A percentile compares a stretch with the other conserved stretches of the same genome.
phyloP scores from a whole-genome alignment of 805 yeast species.

The Yamadazyma tumulicola region DNA sequence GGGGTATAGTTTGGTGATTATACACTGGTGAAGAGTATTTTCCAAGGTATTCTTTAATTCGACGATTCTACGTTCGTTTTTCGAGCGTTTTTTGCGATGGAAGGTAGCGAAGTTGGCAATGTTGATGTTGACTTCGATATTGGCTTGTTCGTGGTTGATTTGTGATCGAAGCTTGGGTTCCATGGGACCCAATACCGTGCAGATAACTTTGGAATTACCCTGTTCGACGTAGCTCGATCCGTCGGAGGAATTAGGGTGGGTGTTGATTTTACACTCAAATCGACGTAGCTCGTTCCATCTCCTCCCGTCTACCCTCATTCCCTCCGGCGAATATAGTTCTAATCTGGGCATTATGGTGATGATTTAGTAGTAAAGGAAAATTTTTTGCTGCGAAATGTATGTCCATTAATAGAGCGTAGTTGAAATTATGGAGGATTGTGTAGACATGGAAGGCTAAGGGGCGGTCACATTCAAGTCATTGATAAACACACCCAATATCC shows the following conservation, averaged over 20 bases:
- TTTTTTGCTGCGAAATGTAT: slow-evolving; percentile 3
- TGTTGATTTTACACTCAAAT: slow-evolving; percentile 76
- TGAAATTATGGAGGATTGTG: not conserved
- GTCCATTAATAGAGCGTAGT: not conserved
- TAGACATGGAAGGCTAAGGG: not conserved
- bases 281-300: slow-evolving; percentile 90
- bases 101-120: slow-evolving; percentile 79
- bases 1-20: slow-evolving; percentile 72
- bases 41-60: slow-evolving; percentile 67
- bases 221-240: slow-evolving; percentile 92
- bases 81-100: slow-evolving; percentile 66
- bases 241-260: slow-evolving; percentile 84
- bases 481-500: slow-evolving; percentile 56
- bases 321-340: slow-evolving; percentile 94
- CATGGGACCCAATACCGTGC: slow-evolving; percentile 85
- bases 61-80: slow-evolving; percentile 65
- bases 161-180: slow-evolving; percentile 67
- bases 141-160: slow-evolving; percentile 48
- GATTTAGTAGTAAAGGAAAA: slow-evolving; percentile 1
- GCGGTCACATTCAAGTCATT: slow-evolving; percentile 18
- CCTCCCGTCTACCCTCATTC: slow-evolving; percentile 88
- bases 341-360: slow-evolving; percentile 55
- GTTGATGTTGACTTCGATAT: slow-evolving; percentile 59
- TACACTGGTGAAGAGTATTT: slow-evolving; percentile 69
- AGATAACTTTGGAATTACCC: slow-evolving; percentile 85